Conservation (phyloP, 306 rosid species). For the Fragaria vesca region DNA sequence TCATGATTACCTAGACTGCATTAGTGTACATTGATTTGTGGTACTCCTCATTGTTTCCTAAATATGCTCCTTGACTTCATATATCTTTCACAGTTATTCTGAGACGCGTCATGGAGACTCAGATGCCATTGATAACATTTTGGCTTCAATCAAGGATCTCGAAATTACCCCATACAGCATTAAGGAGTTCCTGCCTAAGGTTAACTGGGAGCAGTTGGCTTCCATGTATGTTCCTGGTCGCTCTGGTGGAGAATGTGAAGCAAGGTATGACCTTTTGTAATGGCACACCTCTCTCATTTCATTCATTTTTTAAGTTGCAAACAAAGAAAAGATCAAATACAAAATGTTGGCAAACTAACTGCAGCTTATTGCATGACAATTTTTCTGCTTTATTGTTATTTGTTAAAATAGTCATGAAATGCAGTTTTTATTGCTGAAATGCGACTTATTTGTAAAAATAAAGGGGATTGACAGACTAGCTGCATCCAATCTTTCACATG, state of each 20-base stretch:
- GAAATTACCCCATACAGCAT: slow-evolving; percentile 55
- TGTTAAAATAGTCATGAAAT: background rate
- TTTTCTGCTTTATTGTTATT: background rate
- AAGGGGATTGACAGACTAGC: background rate
- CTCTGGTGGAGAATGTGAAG: slow-evolving; percentile 85
- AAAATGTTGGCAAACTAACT: background rate
- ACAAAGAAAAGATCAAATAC: background rate
- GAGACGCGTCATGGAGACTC: slow-evolving; percentile 47
- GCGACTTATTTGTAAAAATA: background rate
- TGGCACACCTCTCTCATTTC: background rate
- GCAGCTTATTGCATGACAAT: background rate
- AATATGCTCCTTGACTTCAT: slow-evolving; percentile 16
- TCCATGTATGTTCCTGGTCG: slow-evolving; percentile 63
- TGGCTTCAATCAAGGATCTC: slow-evolving; percentile 54
- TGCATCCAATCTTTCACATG: background rate
- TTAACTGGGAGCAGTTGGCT: slow-evolving; percentile 86
- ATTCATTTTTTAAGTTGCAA: background rate
- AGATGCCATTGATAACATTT: slow-evolving; percentile 53
- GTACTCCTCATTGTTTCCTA: background rate
- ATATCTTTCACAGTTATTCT: slow-evolving; percentile 35
- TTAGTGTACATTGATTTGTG: background rate
- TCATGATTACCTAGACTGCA: background rate
- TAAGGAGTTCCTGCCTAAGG: slow-evolving; percentile 67
- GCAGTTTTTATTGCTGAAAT: background rate
- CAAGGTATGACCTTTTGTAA: slow-evolving; percentile 58